Evolutionary conservation across 2,329 filamentous ascomycete species (phyloP).

Genomic region (Bipolaris zeicola): DNA sequence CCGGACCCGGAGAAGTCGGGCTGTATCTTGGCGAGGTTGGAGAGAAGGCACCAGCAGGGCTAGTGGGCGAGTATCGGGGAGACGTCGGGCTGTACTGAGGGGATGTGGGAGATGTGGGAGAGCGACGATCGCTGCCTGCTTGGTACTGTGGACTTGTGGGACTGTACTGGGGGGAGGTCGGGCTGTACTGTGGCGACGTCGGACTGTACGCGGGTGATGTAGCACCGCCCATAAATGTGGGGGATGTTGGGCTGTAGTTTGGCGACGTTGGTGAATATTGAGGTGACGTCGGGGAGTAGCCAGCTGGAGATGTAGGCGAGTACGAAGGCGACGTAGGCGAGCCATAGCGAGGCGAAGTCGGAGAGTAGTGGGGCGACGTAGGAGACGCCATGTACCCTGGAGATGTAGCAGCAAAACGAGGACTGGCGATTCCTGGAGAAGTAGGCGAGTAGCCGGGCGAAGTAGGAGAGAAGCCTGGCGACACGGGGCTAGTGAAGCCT

Average conservation of each 20-base stretch:
- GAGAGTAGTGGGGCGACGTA: slow-evolving; percentile 66
- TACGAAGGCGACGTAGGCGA: slow-evolving; percentile 61
- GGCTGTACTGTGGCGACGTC: slow-evolving; percentile 57
- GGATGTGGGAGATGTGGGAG: slow-evolving; percentile 56
- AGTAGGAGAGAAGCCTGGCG: slow-evolving; percentile 54
- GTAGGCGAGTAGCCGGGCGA: slow-evolving; percentile 63
- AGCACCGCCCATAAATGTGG: slow-evolving; percentile 24
- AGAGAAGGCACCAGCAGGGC: slow-evolving; percentile 50
- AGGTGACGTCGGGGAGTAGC: slow-evolving; percentile 57
- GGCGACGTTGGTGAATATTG: slow-evolving; percentile 55
- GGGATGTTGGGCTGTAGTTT: slow-evolving; percentile 57
- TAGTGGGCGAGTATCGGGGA: slow-evolving; percentile 36
- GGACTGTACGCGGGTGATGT: slow-evolving; percentile 62
- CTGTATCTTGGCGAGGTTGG: slow-evolving; percentile 52
- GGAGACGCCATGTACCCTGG: slow-evolving; percentile 58
- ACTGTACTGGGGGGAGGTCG: slow-evolving; percentile 73
- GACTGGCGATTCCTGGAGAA: slow-evolving; percentile 65
- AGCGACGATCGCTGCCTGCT: slow-evolving; percentile 58
- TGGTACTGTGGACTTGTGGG: slow-evolving; percentile 67
- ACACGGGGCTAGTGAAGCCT: slow-evolving; percentile 46
- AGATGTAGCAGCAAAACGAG: slow-evolving; percentile 59
- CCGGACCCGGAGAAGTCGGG: slow-evolving; percentile 44
- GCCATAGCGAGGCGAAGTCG: slow-evolving; percentile 60
- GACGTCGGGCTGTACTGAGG: slow-evolving; percentile 45
- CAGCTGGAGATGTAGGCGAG: slow-evolving; percentile 59